Evolutionary conservation across 2,329 filamentous ascomycete species (phyloP).

Genomic region (Alternaria ventricosa): DNA sequence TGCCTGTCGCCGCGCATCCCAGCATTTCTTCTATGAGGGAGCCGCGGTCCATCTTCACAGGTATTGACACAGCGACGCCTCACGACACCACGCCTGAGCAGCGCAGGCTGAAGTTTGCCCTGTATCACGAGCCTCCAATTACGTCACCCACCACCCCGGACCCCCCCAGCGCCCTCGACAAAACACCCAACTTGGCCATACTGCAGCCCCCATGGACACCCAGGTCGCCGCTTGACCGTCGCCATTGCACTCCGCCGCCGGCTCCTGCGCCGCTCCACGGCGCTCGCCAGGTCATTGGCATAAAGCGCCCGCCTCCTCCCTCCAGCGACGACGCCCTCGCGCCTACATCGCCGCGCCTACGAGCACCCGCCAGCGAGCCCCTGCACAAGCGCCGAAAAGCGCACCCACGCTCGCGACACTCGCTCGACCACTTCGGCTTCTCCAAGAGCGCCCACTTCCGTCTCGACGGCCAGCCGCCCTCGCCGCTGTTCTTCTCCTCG

Average conservation of each 20-base stretch:
- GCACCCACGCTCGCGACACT: constrained; percentile 38
- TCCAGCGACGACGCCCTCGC: constrained; percentile 1
- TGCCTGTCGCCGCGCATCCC: background rate
- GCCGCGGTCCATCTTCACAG: constrained; percentile 27
- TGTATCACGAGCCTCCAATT: constrained; percentile 4
- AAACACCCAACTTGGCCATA: background rate
- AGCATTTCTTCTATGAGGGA: constrained; percentile 18
- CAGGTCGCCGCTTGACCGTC: constrained; percentile 17
- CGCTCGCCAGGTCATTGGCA: constrained; percentile 22
- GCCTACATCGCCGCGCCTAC: background rate
- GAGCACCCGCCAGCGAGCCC: constrained; percentile 35
- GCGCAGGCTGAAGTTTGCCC: background rate
- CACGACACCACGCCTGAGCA: constrained; percentile 6
- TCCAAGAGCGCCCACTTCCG: constrained; percentile 25
- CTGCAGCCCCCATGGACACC: constrained; percentile 26
- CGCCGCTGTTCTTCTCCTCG: constrained; percentile 61
- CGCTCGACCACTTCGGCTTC: constrained; percentile 46
- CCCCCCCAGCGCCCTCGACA: constrained; percentile 6
- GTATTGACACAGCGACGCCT: constrained; percentile 17
- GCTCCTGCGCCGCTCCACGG: constrained; percentile 17
- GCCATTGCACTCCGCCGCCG: constrained; percentile 15
- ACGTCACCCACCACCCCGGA: background rate
- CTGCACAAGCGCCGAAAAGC: constrained; percentile 45
- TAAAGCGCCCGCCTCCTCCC: constrained; percentile 24
- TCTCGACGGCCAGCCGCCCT: constrained; percentile 48